A percentile compares a stretch with the other conserved stretches of the same genome.
Evolutionary conservation across 2,329 filamentous ascomycete species (phyloP).

Genomic region (Aspergillus alliaceus): DNA sequence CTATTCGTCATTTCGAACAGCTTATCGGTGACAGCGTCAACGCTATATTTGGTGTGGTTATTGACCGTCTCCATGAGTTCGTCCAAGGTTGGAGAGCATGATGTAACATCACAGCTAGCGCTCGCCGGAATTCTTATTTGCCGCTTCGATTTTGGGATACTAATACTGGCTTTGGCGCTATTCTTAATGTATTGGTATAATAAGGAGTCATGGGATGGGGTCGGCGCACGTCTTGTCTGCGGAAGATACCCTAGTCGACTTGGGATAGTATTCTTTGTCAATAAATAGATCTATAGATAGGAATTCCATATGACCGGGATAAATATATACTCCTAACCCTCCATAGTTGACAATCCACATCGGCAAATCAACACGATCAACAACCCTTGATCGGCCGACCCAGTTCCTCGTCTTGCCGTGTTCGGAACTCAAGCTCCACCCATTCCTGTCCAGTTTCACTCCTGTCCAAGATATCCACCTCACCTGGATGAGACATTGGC

Average conservation of each 20-base stretch:
- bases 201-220: neutral
- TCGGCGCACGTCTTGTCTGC: neutral
- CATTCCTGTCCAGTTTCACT: conserved; percentile 18
- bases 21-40: conserved; percentile 89
- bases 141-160: neutral
- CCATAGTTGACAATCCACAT: neutral
- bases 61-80: conserved; percentile 91
- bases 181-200: neutral
- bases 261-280: conserved; percentile 9
- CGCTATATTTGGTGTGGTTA: conserved; percentile 87
- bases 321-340: neutral
- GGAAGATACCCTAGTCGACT: conserved; percentile 10
- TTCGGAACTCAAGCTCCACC: conserved; percentile 22
- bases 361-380: neutral
- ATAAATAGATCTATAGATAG: conserved; percentile 6
- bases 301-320: neutral
- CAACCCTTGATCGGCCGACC: conserved; percentile 9
- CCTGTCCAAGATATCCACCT: neutral
- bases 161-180: neutral
- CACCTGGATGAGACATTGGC: neutral
- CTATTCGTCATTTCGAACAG: conserved; percentile 80
- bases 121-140: neutral
- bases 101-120: neutral
- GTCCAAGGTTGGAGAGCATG: conserved; percentile 86
- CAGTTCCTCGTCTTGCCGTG: conserved; percentile 21